These are phyloP conservation scores for Arabidopsis arenosa DNA, from an alignment of 345 rosid genomes.

Conservation along the genomic window DNA sequence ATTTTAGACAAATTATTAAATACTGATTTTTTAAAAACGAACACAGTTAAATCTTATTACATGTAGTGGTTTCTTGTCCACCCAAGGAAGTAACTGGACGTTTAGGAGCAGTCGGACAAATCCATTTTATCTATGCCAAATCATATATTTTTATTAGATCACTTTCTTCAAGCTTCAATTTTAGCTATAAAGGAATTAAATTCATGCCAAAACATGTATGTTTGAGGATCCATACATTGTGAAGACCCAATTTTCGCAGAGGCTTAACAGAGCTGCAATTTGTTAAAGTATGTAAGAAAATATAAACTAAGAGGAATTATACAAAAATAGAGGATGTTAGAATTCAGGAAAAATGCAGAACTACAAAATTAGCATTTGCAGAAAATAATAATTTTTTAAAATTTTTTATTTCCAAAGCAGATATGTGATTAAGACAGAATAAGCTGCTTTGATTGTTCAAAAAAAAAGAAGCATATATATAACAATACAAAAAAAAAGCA, in stretches of 20 bases:
- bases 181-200: not conserved
- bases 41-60: constrained; percentile 46
- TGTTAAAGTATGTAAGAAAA: too few relatives aligned
- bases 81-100: constrained; percentile 65
- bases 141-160: not conserved
- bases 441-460: too few relatives aligned
- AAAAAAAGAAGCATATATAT: too few relatives aligned
- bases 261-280: not conserved
- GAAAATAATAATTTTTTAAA: too few relatives aligned
- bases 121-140: constrained; percentile 74
- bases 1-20: not conserved
- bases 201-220: not conserved
- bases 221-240: too few relatives aligned
- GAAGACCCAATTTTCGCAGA: not conserved
- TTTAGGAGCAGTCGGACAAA: constrained; percentile 84
- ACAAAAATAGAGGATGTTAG: too few relatives aligned
- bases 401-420: too few relatives aligned
- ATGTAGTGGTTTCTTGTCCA: constrained; percentile 67
- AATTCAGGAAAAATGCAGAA: too few relatives aligned
- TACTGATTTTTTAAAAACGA: not conserved
- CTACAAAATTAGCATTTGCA: too few relatives aligned
- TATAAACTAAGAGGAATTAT: too few relatives aligned
- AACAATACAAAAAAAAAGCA: too few relatives aligned
- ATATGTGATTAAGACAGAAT: too few relatives aligned
- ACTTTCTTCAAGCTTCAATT: not conserved